Evolutionary conservation across 1,284 basidiomycete genomes (phyloP).

Genomic region (Apiotrichum siamense): DNA sequence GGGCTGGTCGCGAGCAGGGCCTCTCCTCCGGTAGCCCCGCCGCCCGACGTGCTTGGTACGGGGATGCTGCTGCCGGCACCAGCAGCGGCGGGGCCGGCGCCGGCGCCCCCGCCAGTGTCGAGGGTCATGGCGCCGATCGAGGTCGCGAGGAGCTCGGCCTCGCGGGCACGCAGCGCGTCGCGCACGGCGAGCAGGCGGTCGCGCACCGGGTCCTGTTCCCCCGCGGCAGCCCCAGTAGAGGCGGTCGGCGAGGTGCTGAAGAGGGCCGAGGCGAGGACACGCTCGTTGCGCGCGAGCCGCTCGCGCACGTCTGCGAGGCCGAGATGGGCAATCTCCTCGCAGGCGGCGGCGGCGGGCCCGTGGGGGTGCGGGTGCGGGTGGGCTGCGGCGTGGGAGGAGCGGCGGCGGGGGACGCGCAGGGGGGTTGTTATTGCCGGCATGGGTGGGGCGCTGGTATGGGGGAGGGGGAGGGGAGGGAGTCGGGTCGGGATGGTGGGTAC

Average conservation of each 20-base stretch:
- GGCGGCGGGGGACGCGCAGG: slow-evolving; percentile 3
- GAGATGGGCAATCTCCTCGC: slow-evolving; percentile 34
- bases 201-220: slow-evolving; percentile 26
- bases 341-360: too few relatives aligned
- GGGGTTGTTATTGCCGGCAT: not conserved
- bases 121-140: slow-evolving; percentile 8
- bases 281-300: slow-evolving; percentile 37
- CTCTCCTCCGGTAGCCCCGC: too few relatives aligned
- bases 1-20: not conserved
- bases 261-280: slow-evolving; percentile 26
- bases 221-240: not conserved
- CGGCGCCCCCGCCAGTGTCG: not conserved
- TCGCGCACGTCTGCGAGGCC: slow-evolving; percentile 32
- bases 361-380: too few relatives aligned
- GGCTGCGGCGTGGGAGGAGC: not conserved
- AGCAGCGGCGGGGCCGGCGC: not conserved
- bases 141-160: slow-evolving; percentile 33
- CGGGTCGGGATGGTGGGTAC: not conserved
- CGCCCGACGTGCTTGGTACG: too few relatives aligned
- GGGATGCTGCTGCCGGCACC: not conserved
- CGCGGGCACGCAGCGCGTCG: slow-evolving; percentile 27
- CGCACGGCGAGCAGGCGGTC: slow-evolving; percentile 30
- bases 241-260: slow-evolving; percentile 18
- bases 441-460: not conserved
- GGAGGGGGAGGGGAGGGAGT: not conserved